Evolutionary conservation across 352 stramenopile genomes (phyloP).

Genomic region (Pythium rhizo-oryzae): DNA sequence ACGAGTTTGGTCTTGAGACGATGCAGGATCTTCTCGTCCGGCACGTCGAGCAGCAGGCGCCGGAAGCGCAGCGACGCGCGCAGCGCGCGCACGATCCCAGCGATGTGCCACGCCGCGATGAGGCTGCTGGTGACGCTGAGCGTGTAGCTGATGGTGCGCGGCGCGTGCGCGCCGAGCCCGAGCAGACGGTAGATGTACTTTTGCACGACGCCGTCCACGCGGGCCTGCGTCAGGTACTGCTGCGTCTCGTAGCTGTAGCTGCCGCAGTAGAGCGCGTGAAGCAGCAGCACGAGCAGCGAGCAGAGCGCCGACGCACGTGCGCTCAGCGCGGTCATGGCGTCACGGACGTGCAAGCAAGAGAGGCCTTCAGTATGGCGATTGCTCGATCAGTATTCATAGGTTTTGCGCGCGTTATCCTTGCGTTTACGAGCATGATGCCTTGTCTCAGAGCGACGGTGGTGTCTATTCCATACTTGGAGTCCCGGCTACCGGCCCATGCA

Average conservation of each 20-base stretch:
- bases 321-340: neutral
- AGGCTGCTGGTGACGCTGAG: conserved; percentile 6
- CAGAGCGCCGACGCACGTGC: neutral
- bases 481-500: too few species aligned
- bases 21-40: conserved; percentile 1
- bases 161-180: neutral
- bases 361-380: too few species aligned
- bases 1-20: conserved; percentile 11
- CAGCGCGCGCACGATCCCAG: neutral
- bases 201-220: neutral
- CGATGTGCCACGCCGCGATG: conserved; percentile 10
- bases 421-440: too few species aligned
- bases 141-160: neutral
- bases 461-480: too few species aligned
- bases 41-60: conserved; percentile 15
- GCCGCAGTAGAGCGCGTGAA: conserved; percentile 8
- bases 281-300: conserved; percentile 3
- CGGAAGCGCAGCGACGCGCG: conserved; percentile 8
- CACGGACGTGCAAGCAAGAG: too few species aligned
- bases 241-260: conserved; percentile 15
- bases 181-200: conserved; percentile 9
- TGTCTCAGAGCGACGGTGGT: too few species aligned
- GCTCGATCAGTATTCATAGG: neutral
- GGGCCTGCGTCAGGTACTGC: conserved; percentile 4
- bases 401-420: neutral